A percentile compares a stretch with the other conserved stretches of the same genome.
phyloP scores from a whole-genome alignment of 768 basidiomycete species.

The Ramaria sp. region DNA sequence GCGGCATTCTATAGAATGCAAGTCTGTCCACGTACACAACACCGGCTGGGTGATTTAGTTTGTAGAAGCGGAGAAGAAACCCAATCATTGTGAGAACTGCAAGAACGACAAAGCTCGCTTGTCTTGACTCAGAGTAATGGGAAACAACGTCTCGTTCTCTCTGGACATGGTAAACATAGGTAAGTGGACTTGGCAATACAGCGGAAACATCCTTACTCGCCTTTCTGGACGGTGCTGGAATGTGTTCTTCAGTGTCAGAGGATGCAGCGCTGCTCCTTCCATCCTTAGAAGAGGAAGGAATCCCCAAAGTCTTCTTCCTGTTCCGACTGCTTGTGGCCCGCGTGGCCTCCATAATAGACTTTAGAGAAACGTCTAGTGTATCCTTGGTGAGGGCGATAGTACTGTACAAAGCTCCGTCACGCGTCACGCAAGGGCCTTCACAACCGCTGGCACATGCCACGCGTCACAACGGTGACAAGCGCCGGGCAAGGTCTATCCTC shows the following conservation, averaged over 20 bases:
- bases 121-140: slow-evolving; percentile 5
- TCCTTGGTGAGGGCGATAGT: not conserved
- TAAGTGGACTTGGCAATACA: not conserved
- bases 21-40: slow-evolving; percentile 61
- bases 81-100: slow-evolving; percentile 60
- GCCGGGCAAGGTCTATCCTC: too few species aligned
- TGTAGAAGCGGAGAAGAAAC: slow-evolving; percentile 82
- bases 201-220: not conserved
- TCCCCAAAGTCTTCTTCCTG: not conserved
- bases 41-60: slow-evolving; percentile 90
- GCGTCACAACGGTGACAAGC: too few species aligned
- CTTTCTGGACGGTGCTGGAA: not conserved
- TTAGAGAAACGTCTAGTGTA: not conserved
- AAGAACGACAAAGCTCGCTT: slow-evolving; percentile 48
- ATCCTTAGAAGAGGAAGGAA: not conserved
- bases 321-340: not conserved
- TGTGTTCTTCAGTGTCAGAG: not conserved
- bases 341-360: not conserved
- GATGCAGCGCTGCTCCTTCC: not conserved
- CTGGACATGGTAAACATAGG: not conserved
- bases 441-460: too few species aligned
- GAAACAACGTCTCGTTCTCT: slow-evolving; percentile 1
- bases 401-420: too few species aligned
- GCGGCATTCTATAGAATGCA: not conserved
- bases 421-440: too few species aligned